Conservation (phyloP, 306 rosid genomes). For the Malus asiatica region DNA sequence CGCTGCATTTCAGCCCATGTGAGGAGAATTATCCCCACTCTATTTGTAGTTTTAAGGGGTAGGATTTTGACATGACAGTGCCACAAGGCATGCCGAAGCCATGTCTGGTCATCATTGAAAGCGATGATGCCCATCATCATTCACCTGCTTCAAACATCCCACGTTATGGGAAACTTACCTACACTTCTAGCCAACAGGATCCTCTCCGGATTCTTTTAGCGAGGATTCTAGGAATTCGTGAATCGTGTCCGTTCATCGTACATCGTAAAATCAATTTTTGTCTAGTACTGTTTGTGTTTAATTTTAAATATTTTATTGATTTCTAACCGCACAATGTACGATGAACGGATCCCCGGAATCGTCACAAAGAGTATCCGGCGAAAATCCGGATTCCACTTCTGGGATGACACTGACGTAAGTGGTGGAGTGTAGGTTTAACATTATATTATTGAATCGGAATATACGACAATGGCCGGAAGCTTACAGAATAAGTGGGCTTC, state of each 20-base stretch:
- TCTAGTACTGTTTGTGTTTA: too few relatives aligned
- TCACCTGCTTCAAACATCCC: neutral
- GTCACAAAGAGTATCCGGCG: too few relatives aligned
- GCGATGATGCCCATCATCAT: neutral
- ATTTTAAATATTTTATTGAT: too few relatives aligned
- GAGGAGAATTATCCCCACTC: constrained; percentile 6
- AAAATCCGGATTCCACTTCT: too few relatives aligned
- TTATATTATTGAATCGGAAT: neutral
- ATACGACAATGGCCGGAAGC: neutral
- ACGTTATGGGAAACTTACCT: neutral
- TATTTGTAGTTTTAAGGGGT: neutral
- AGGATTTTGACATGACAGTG: neutral
- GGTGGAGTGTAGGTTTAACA: neutral
- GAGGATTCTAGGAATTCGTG: too few relatives aligned
- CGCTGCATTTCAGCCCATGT: constrained; percentile 5
- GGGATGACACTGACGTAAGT: too few relatives aligned
- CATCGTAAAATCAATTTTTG: too few relatives aligned
- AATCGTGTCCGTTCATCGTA: too few relatives aligned
- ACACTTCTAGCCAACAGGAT: too few relatives aligned
- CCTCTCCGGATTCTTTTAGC: too few relatives aligned
- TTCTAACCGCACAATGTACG: too few relatives aligned
- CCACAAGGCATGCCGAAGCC: constrained; percentile 5
- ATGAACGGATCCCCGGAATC: too few relatives aligned
- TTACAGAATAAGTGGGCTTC: neutral
- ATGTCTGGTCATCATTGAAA: neutral